Conservation (phyloP, 805 yeast genomes). For the Saccharomycopsis fermentans region DNA sequence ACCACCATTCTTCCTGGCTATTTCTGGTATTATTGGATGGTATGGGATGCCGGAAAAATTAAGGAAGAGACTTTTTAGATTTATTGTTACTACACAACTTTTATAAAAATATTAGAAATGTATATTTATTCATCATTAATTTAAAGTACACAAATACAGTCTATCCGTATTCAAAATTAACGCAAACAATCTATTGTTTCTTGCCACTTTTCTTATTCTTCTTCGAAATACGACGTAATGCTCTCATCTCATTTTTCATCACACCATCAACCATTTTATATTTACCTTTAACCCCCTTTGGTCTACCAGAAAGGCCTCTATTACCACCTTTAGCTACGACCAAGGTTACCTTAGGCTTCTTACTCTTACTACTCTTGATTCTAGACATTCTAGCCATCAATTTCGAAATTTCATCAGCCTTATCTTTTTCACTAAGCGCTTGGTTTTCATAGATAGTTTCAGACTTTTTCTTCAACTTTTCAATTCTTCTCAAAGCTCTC, state of each 20-base stretch:
- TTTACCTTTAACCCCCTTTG: conserved; percentile 92
- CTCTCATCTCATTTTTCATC: conserved; percentile 94
- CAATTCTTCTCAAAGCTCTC: conserved; percentile 82
- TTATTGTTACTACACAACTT: neutral
- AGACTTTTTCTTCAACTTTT: conserved; percentile 84
- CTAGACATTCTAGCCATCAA: conserved; percentile 68
- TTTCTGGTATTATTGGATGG: conserved; percentile 19
- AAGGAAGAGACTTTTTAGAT: conserved; percentile 10
- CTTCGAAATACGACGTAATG: conserved; percentile 81
- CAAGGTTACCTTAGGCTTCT: conserved; percentile 72
- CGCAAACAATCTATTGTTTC: neutral
- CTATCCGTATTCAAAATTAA: neutral
- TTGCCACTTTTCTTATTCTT: conserved; percentile 47
- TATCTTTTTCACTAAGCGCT: conserved; percentile 83
- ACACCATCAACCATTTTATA: conserved; percentile 99
- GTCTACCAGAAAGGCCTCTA: conserved; percentile 86
- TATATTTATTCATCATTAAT: neutral
- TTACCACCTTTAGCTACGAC: conserved; percentile 84
- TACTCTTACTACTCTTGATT: conserved; percentile 21
- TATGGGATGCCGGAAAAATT: conserved; percentile 16
- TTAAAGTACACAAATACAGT: neutral
- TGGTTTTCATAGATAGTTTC: conserved; percentile 83
- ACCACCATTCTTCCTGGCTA: conserved; percentile 65
- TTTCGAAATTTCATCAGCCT: conserved; percentile 84
- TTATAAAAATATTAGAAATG: neutral